Conservation (phyloP, 2,329 filamentous ascomycete species). For the Aphanoascus verrucosus region DNA sequence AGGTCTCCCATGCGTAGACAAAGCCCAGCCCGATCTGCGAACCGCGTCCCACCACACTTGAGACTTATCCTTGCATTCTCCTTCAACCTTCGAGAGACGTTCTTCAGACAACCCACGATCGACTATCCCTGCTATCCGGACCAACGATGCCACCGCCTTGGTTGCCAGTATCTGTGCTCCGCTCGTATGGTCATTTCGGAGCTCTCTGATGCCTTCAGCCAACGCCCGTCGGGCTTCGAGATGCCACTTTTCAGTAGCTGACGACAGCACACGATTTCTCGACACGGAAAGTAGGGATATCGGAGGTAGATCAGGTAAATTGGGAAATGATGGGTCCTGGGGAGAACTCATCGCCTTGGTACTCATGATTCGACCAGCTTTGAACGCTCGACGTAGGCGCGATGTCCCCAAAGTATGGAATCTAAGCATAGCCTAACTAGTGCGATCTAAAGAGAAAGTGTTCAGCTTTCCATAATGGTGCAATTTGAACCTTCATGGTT, state of each 20-base stretch:
- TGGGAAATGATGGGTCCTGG: background rate
- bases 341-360: background rate
- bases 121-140: constrained; percentile 35
- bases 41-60: constrained; percentile 46
- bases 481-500: background rate
- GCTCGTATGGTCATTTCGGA: constrained; percentile 49
- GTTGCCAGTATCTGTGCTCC: constrained; percentile 50
- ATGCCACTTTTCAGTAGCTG: constrained; percentile 2
- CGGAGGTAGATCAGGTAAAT: background rate
- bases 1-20: constrained; percentile 55
- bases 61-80: constrained; percentile 14
- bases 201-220: constrained; percentile 36
- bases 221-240: constrained; percentile 37
- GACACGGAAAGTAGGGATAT: background rate
- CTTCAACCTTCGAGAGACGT: constrained; percentile 13
- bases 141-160: constrained; percentile 43
- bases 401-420: background rate
- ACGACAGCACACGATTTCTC: background rate
- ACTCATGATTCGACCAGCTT: background rate
- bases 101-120: constrained; percentile 20
- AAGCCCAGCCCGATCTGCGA: constrained; percentile 51
- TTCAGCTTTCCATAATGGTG: background rate
- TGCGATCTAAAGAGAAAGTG: background rate
- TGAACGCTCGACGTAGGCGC: background rate
- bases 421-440: background rate